These are phyloP conservation scores for Neofusicoccum cordaticola DNA, from an alignment of 2,329 filamentous ascomycete genomes.

Conservation along the genomic window DNA sequence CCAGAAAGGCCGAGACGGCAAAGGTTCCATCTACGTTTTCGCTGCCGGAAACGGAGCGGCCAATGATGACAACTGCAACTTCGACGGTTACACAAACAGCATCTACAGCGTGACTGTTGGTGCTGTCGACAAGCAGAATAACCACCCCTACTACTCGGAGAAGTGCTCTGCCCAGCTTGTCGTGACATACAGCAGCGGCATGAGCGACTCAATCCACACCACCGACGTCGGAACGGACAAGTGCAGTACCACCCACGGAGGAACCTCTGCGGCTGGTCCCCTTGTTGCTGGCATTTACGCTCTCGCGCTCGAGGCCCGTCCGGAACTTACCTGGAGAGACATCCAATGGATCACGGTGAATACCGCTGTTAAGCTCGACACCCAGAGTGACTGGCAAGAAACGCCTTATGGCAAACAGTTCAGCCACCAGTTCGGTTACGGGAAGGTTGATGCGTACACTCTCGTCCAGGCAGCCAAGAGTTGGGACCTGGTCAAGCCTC, in stretches of 20 bases:
- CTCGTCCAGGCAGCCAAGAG: slow-evolving; percentile 82
- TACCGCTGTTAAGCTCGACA: slow-evolving; percentile 77
- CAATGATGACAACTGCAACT: slow-evolving; percentile 94
- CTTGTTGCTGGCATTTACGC: slow-evolving; percentile 90
- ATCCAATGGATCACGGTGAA: slow-evolving; percentile 87
- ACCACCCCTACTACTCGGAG: slow-evolving; percentile 95
- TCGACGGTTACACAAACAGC: slow-evolving; percentile 98
- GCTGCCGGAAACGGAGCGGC: slow-evolving; percentile 90
- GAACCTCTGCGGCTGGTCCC: slow-evolving; percentile 92
- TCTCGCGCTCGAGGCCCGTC: slow-evolving; percentile 77
- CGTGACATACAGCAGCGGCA: slow-evolving; percentile 93
- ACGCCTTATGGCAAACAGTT: slow-evolving; percentile 80
- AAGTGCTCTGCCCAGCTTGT: slow-evolving; percentile 93
- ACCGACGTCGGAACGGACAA: slow-evolving; percentile 84
- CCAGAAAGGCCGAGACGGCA: slow-evolving; percentile 78
- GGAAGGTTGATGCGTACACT: slow-evolving; percentile 85
- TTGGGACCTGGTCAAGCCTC: slow-evolving; percentile 87
- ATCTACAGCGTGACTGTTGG: slow-evolving; percentile 98
- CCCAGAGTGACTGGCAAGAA: slow-evolving; percentile 76
- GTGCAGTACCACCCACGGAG: slow-evolving; percentile 82
- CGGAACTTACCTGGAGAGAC: slow-evolving; percentile 89
- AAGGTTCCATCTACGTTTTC: slow-evolving; percentile 93
- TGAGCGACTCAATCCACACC: slow-evolving; percentile 86
- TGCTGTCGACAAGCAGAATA: slow-evolving; percentile 79
- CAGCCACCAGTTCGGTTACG: slow-evolving; percentile 93